Percentiles rank a stretch among this genome's conserved stretches.
These are phyloP conservation scores for Lactarius hatsudake DNA, from an alignment of 768 basidiomycete species.

Conservation along the genomic window DNA sequence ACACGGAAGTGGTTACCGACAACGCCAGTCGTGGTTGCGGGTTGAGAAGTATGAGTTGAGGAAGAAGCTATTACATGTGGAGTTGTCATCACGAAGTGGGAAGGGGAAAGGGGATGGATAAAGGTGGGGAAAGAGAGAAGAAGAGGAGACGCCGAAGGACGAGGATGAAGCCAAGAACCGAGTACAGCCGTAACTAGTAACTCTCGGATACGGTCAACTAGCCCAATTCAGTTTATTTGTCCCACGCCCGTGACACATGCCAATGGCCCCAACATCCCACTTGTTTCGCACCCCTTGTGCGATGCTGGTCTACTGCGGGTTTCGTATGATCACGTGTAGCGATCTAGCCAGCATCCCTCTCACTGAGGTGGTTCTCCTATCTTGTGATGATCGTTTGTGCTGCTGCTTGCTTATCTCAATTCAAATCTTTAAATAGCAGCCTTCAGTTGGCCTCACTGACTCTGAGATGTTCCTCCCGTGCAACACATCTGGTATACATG, in stretches of 20 bases:
- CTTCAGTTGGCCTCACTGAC: no score
- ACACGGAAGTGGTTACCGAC: conserved; percentile 83
- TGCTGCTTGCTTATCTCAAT: not conserved
- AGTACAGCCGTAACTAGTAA: not conserved
- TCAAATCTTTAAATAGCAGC: not conserved
- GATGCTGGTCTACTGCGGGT: not conserved
- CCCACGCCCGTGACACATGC: conserved; percentile 9
- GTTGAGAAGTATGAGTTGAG: conserved; percentile 55
- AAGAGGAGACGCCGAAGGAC: conserved; percentile 1
- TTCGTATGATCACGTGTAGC: not conserved
- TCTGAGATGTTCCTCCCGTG: not conserved
- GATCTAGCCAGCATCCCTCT: not conserved
- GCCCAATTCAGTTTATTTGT: not conserved
- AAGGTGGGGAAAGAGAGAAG: conserved; percentile 20
- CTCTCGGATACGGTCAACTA: not conserved
- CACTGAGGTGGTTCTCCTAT: not conserved
- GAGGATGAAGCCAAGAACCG: conserved; percentile 2
- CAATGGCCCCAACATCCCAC: not conserved
- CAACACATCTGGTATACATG: not conserved
- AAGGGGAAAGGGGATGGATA: conserved; percentile 22
- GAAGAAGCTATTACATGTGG: conserved; percentile 84
- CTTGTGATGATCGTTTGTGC: not conserved
- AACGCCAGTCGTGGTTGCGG: conserved; percentile 64
- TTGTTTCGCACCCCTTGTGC: not conserved
- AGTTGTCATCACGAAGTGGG: conserved; percentile 57